Conservation (phyloP, 352 stramenopile species). For the Pythium monospermum region DNA sequence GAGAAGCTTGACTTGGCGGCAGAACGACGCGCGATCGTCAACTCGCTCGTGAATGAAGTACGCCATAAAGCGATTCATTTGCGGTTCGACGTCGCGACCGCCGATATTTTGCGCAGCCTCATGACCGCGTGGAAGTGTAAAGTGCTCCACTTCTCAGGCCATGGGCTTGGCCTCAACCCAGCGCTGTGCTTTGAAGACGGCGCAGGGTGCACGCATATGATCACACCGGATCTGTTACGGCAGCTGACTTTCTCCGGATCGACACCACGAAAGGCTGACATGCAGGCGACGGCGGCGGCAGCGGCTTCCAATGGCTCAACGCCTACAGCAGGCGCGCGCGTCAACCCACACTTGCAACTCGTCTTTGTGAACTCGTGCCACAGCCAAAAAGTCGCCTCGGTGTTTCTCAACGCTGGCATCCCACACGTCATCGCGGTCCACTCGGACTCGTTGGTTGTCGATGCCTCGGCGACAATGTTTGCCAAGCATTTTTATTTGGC, state of each 20-base stretch:
- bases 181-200: slow-evolving; percentile 81
- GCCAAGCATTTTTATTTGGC: slow-evolving; percentile 84
- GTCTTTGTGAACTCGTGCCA: slow-evolving; percentile 86
- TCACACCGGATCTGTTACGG: slow-evolving; percentile 55
- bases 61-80: slow-evolving; percentile 71
- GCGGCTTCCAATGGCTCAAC: neutral
- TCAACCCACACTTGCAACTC: slow-evolving; percentile 33
- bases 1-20: slow-evolving; percentile 79
- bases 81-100: slow-evolving; percentile 74
- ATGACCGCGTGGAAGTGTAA: slow-evolving; percentile 73
- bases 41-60: slow-evolving; percentile 63
- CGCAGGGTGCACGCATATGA: slow-evolving; percentile 63
- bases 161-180: slow-evolving; percentile 59
- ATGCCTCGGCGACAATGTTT: slow-evolving; percentile 74
- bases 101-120: slow-evolving; percentile 66
- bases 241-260: slow-evolving; percentile 65
- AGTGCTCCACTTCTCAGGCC: slow-evolving; percentile 78
- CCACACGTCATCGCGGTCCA: slow-evolving; percentile 88
- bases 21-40: slow-evolving; percentile 64
- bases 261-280: slow-evolving; percentile 3
- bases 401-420: slow-evolving; percentile 87
- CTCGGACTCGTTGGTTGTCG: slow-evolving; percentile 71
- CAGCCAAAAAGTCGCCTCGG: slow-evolving; percentile 79
- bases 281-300: slow-evolving; percentile 4
- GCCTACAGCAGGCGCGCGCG: too few species aligned